Conservation (phyloP, 129 eudicot genomes). For the Artemisia annua region DNA sequence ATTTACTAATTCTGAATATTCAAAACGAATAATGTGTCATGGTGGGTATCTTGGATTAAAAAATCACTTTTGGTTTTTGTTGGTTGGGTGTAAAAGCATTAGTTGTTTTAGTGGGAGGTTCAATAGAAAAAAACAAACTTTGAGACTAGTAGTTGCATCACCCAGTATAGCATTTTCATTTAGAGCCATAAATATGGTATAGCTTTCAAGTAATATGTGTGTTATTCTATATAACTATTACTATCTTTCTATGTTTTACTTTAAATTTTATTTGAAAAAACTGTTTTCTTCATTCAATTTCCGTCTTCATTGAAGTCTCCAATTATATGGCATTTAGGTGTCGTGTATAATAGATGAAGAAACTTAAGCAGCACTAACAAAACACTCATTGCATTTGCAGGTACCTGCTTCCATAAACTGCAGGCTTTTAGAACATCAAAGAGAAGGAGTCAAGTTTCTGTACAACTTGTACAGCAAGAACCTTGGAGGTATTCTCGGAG, state of each 20-base stretch:
- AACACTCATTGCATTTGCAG: constrained; percentile 31
- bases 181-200: background rate
- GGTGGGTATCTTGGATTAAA: too few species aligned
- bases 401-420: constrained; percentile 95
- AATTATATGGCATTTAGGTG: background rate
- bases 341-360: background rate
- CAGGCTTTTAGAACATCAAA: constrained; percentile 90
- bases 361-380: background rate
- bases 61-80: too few species aligned
- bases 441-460: constrained; percentile 84
- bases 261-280: background rate
- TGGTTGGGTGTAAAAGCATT: too few species aligned
- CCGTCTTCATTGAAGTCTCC: background rate
- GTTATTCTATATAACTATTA: background rate
- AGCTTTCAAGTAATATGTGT: background rate
- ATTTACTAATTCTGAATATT: too few species aligned
- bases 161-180: too few species aligned
- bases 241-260: too few species aligned
- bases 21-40: too few species aligned
- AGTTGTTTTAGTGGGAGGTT: background rate
- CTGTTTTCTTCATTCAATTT: background rate
- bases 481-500: constrained; percentile 96
- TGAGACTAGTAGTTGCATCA: too few species aligned
- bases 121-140: background rate
- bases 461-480: constrained; percentile 81